phyloP scores from a whole-genome alignment of 1,284 basidiomycete genomes.

The Ustilago bromivora region DNA sequence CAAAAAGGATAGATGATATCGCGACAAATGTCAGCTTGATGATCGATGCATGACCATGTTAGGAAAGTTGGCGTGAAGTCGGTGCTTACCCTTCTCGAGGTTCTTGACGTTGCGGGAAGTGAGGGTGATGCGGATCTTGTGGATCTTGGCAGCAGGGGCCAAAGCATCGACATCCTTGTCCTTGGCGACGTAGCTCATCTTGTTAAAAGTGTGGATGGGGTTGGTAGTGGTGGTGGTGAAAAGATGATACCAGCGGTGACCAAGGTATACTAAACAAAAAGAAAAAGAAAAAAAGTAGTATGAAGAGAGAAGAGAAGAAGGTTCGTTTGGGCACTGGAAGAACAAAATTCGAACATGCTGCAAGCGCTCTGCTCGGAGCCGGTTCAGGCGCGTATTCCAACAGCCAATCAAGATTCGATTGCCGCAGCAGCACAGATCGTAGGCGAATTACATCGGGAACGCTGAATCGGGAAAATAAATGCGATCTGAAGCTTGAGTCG shows the following conservation, averaged over 20 bases:
- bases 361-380: conserved; percentile 19
- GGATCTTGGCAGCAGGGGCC: conserved; percentile 87
- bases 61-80: not conserved
- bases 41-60: not conserved
- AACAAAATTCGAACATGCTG: conserved; percentile 18
- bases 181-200: conserved; percentile 99
- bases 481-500: not conserved
- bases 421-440: conserved; percentile 33
- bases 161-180: conserved; percentile 82
- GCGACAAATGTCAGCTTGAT: not conserved
- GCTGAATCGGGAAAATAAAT: not conserved
- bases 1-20: not conserved
- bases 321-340: conserved; percentile 11
- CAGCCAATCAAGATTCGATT: conserved; percentile 35
- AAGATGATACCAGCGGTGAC: conserved; percentile 71
- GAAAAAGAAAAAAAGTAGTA: conserved; percentile 24
- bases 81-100: conserved; percentile 90
- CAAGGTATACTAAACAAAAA: conserved; percentile 55
- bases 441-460: conserved; percentile 9
- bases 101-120: conserved; percentile 98
- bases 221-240: conserved; percentile 71
- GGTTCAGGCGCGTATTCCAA: not conserved
- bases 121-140: conserved; percentile 99
- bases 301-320: conserved; percentile 35
- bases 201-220: conserved; percentile 64